A percentile compares a stretch with the other conserved stretches of the same genome.
Evolutionary conservation across 1,284 basidiomycete species (phyloP).

Genomic region (Sporisorium graminicola): DNA sequence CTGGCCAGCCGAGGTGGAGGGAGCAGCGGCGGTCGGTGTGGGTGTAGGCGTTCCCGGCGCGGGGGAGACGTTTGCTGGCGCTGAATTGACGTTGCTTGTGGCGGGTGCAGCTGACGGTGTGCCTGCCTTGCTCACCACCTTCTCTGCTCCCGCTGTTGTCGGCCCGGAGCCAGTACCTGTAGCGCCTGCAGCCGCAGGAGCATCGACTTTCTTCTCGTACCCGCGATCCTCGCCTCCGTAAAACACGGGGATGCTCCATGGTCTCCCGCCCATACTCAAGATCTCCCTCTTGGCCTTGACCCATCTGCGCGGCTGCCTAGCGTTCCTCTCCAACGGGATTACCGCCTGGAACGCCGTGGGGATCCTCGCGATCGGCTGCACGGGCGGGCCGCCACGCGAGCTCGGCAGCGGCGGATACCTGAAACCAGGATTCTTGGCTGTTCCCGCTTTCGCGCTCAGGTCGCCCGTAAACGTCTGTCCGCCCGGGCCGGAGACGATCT

Average conservation of each 20-base stretch:
- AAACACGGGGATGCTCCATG: constrained; percentile 59
- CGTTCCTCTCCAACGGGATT: constrained; percentile 51
- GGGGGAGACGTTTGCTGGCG: constrained; percentile 12
- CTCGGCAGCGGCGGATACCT: constrained; percentile 54
- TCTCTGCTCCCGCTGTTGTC: constrained; percentile 6
- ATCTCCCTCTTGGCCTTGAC: constrained; percentile 52
- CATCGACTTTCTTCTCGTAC: constrained; percentile 45
- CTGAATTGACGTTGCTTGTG: neutral
- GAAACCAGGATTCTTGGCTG: constrained; percentile 53
- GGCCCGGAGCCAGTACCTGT: too few species aligned
- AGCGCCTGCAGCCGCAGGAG: neutral
- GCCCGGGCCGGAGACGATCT: constrained; percentile 39
- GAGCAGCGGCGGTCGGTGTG: neutral
- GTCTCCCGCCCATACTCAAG: constrained; percentile 57
- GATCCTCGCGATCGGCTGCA: constrained; percentile 56
- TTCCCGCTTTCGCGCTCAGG: constrained; percentile 41
- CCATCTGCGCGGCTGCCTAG: constrained; percentile 52
- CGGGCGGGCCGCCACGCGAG: constrained; percentile 43
- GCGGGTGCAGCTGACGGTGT: constrained; percentile 23
- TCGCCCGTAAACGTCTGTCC: constrained; percentile 40
- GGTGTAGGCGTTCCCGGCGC: constrained; percentile 16
- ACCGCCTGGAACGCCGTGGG: constrained; percentile 51
- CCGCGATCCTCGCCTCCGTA: constrained; percentile 52
- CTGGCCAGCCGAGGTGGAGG: neutral
- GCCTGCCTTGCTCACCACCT: constrained; percentile 17